Evolutionary conservation across 2,329 filamentous ascomycete species (phyloP).

Genomic region (Ophiostoma ips): DNA sequence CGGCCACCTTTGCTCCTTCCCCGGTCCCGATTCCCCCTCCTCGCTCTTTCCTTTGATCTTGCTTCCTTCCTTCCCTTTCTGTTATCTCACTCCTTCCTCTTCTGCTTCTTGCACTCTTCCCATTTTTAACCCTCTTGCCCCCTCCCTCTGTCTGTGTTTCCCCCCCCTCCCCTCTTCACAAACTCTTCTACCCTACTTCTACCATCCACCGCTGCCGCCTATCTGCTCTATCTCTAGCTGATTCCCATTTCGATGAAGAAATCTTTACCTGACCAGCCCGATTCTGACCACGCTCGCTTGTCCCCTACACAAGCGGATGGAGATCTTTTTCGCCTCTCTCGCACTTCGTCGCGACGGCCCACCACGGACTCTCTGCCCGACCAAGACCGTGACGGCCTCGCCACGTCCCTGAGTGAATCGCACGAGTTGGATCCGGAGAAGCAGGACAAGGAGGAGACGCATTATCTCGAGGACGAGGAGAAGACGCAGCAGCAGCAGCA

Average conservation of each 20-base stretch:
- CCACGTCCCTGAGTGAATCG: conserved; percentile 12
- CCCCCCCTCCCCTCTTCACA: neutral
- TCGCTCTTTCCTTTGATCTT: neutral
- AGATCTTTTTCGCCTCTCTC: conserved; percentile 20
- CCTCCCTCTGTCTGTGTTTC: neutral
- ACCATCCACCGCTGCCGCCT: neutral
- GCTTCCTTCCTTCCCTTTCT: neutral
- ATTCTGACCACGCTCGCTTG: conserved; percentile 44
- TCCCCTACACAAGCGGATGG: conserved; percentile 41
- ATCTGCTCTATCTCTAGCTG: neutral
- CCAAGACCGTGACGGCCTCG: neutral
- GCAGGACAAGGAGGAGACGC: conserved; percentile 1
- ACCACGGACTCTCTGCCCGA: neutral
- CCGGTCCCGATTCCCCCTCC: neutral
- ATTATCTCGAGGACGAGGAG: conserved; percentile 16
- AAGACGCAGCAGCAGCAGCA: neutral
- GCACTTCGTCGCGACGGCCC: conserved; percentile 22
- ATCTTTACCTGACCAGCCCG: conserved; percentile 37
- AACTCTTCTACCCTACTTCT: too few relatives aligned
- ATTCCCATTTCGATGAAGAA: conserved; percentile 46
- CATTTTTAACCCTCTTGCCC: neutral
- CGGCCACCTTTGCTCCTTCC: neutral
- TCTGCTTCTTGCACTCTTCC: too few relatives aligned
- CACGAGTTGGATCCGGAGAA: neutral
- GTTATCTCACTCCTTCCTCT: neutral